phyloP scores from a whole-genome alignment of 345 rosid genomes.

The Gossypium stocksii region DNA sequence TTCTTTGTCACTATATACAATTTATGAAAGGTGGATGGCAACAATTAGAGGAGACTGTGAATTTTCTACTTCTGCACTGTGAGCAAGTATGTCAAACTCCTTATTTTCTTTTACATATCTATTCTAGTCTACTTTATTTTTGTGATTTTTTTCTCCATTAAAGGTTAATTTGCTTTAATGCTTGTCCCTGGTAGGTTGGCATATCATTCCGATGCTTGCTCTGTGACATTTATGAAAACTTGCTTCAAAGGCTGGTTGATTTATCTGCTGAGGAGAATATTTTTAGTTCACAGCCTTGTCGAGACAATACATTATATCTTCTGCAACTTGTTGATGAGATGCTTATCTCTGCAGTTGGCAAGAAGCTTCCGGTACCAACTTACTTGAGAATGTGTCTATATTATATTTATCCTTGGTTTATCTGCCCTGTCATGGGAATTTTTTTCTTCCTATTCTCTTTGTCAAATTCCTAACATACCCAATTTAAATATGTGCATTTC shows the following conservation, averaged over 20 bases:
- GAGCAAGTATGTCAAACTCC: slow-evolving; percentile 53
- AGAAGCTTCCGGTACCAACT: slow-evolving; percentile 59
- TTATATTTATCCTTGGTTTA: not conserved
- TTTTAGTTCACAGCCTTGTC: slow-evolving; percentile 83
- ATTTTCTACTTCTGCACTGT: slow-evolving; percentile 63
- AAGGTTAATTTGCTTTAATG: slow-evolving; percentile 18
- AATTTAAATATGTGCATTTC: too few species aligned
- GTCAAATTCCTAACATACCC: too few species aligned
- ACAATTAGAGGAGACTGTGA: slow-evolving; percentile 82
- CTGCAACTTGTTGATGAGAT: slow-evolving; percentile 79
- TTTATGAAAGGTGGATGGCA: slow-evolving; percentile 98
- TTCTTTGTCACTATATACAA: slow-evolving; percentile 77
- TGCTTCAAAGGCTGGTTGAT: slow-evolving; percentile 68
- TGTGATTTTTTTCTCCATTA: not conserved
- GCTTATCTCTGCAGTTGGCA: slow-evolving; percentile 77
- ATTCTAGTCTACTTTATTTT: not conserved
- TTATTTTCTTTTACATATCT: not conserved
- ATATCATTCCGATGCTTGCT: slow-evolving; percentile 50
- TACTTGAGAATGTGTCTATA: not conserved
- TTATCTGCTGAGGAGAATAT: slow-evolving; percentile 75
- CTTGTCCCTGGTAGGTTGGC: slow-evolving; percentile 48
- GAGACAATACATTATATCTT: slow-evolving; percentile 81
- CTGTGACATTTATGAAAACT: slow-evolving; percentile 69
- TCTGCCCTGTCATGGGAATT: too few species aligned
- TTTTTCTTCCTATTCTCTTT: too few species aligned